Evolutionary conservation across 768 basidiomycete genomes (phyloP).

Genomic region (Boletus rubropictus): DNA sequence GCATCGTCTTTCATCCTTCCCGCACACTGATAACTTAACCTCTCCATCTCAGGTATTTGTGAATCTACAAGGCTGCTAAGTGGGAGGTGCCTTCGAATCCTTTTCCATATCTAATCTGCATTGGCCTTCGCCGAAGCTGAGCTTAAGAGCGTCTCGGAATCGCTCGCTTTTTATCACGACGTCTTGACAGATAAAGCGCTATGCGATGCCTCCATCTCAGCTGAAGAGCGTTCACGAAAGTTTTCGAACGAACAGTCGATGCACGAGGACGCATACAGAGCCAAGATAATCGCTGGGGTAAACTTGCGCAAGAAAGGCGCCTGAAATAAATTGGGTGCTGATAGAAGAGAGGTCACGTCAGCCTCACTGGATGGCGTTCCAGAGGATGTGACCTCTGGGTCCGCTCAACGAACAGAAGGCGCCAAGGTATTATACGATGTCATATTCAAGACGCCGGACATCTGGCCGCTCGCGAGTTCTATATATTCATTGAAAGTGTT

Average conservation of each 20-base stretch:
- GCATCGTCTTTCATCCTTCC: constrained; percentile 17
- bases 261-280: constrained; percentile 73
- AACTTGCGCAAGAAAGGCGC: constrained; percentile 57
- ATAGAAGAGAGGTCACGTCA: constrained; percentile 30
- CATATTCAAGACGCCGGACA: constrained; percentile 78
- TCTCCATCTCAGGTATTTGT: constrained; percentile 57
- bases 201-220: constrained; percentile 71
- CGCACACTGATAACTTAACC: not conserved
- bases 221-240: constrained; percentile 60
- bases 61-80: constrained; percentile 28
- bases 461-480: constrained; percentile 59
- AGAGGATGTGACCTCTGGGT: constrained; percentile 70
- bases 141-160: constrained; percentile 47
- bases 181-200: constrained; percentile 67
- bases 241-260: constrained; percentile 71
- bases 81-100: constrained; percentile 5
- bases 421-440: constrained; percentile 58
- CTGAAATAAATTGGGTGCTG: constrained; percentile 49
- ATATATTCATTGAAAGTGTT: not conserved
- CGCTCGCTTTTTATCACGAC: constrained; percentile 73
- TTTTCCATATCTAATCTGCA: constrained; percentile 36
- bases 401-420: constrained; percentile 54
- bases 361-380: constrained; percentile 81
- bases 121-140: constrained; percentile 58
- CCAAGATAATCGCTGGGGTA: constrained; percentile 61